Evolutionary conservation across 2,329 filamentous ascomycete genomes (phyloP).

Genomic region (Monosporascus sp.): DNA sequence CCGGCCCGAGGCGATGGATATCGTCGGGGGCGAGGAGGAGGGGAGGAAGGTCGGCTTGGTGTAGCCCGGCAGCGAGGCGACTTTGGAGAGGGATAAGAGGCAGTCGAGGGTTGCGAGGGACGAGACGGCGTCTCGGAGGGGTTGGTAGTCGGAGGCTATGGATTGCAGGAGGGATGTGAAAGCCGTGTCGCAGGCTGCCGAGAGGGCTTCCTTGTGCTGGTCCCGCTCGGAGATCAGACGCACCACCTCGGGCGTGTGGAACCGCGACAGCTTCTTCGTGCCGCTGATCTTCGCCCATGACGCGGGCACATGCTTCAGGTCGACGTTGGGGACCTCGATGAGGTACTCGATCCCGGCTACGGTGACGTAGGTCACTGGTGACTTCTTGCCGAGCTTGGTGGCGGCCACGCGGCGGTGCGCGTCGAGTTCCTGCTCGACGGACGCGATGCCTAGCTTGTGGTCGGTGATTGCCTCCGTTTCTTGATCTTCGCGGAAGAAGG

Average conservation of each 20-base stretch:
- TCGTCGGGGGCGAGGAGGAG: conserved; percentile 57
- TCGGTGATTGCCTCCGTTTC: conserved; percentile 87
- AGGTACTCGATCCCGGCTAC: conserved; percentile 91
- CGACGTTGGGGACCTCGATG: conserved; percentile 79
- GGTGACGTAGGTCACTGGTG: conserved; percentile 70
- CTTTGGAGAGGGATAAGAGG: conserved; percentile 76
- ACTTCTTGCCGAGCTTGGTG: conserved; percentile 63
- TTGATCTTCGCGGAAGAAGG: conserved; percentile 81
- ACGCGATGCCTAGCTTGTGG: conserved; percentile 86
- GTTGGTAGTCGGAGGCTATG: conserved; percentile 80
- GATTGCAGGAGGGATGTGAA: conserved; percentile 67
- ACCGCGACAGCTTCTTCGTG: conserved; percentile 86
- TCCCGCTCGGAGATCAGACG: conserved; percentile 80
- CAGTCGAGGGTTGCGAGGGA: conserved; percentile 85
- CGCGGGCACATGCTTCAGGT: conserved; percentile 82
- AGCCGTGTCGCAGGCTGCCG: conserved; percentile 82
- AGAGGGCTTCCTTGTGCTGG: conserved; percentile 89
- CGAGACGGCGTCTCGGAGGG: conserved; percentile 81
- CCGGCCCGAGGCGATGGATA: conserved; percentile 69
- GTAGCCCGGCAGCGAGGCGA: conserved; percentile 85
- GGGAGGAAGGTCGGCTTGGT: conserved; percentile 65
- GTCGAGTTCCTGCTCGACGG: conserved; percentile 83
- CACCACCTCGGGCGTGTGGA: conserved; percentile 89
- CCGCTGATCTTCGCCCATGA: conserved; percentile 94
- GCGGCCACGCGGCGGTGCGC: conserved; percentile 69